Evolutionary conservation across 306 rosid genomes (phyloP).

Genomic region (Bauhinia variegata): DNA sequence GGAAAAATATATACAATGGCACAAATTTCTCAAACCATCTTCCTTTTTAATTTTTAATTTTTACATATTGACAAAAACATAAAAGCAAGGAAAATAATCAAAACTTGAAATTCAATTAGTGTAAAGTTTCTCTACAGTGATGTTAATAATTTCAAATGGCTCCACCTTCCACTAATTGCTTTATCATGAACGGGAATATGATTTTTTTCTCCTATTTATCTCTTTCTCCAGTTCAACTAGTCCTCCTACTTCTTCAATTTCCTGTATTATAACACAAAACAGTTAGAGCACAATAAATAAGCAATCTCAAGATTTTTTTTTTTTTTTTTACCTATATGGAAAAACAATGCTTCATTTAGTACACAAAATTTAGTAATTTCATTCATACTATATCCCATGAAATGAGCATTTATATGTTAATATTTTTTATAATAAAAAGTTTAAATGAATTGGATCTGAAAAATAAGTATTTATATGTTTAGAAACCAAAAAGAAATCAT

Average conservation of each 20-base stretch:
- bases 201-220: slow-evolving; percentile 62
- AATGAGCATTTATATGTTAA: no score
- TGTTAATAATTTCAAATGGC: slow-evolving; percentile 6
- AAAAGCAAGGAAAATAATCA: slow-evolving; percentile 17
- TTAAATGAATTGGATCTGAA: no score
- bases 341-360: no score
- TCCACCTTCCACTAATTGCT: slow-evolving; percentile 20
- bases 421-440: no score
- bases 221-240: slow-evolving; percentile 82
- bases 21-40: background rate
- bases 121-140: slow-evolving; percentile 35
- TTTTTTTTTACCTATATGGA: no score
- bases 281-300: background rate
- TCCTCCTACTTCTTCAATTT: slow-evolving; percentile 91
- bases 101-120: slow-evolving; percentile 25
- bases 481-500: no score
- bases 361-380: no score
- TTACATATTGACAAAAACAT: background rate
- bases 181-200: slow-evolving; percentile 37
- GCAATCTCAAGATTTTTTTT: no score
- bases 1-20: no score
- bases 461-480: no score
- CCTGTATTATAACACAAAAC: slow-evolving; percentile 54
- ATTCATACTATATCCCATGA: no score
- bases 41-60: no score